Evolutionary conservation across 139 green algal genomes (phyloP).

Genomic region (Asterochloris sp.): DNA sequence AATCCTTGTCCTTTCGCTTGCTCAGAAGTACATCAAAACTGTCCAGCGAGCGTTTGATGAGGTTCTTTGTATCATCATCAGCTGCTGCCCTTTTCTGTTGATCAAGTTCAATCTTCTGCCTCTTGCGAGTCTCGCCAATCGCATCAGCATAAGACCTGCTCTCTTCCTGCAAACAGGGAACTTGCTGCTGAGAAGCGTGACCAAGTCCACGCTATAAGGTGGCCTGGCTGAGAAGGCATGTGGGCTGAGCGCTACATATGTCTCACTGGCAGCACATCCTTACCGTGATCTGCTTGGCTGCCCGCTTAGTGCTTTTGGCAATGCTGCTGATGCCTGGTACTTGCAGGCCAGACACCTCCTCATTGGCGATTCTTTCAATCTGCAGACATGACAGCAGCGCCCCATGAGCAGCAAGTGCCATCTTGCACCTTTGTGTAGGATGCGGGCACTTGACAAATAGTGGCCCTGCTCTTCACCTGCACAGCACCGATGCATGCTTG

Average conservation of each 20-base stretch:
- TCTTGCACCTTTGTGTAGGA: too few relatives aligned
- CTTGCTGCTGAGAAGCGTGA: too few relatives aligned
- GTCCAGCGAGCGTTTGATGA: not conserved
- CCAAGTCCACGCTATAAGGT: too few relatives aligned
- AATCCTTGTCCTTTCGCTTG: not conserved
- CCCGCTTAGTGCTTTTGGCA: not conserved
- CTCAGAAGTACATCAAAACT: not conserved
- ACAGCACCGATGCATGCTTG: too few relatives aligned
- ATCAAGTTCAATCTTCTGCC: not conserved
- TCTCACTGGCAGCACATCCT: not conserved
- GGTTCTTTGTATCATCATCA: not conserved
- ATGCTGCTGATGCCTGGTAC: constrained; percentile 7
- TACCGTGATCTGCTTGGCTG: not conserved
- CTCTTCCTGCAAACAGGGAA: too few relatives aligned
- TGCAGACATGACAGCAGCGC: constrained; percentile 3
- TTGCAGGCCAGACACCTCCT: constrained; percentile 27
- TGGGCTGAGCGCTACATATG: not conserved
- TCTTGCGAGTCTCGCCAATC: too few relatives aligned
- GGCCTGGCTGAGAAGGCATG: too few relatives aligned
- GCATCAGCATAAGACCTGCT: too few relatives aligned
- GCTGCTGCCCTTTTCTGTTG: not conserved
- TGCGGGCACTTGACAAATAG: too few relatives aligned
- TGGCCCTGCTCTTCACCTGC: too few relatives aligned
- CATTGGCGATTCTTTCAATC: constrained; percentile 30
- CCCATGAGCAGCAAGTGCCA: too few relatives aligned